Conservation (phyloP, 768 basidiomycete genomes). For the Phlegmacium glaucopus region DNA sequence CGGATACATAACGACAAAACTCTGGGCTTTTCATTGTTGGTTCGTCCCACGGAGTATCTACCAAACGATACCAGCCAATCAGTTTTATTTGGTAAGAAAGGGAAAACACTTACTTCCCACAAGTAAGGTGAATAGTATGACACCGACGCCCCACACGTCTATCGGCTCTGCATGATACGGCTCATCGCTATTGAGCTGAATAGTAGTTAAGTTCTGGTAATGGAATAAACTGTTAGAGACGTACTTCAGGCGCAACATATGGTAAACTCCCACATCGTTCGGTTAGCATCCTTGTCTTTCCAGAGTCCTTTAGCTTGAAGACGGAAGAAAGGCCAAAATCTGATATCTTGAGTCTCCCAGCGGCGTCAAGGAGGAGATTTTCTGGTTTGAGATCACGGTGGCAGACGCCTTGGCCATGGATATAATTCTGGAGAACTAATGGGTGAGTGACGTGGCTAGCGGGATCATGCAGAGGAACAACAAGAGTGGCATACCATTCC, state of each 20-base stretch:
- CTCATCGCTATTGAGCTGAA: constrained; percentile 58
- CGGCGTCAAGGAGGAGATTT: constrained; percentile 82
- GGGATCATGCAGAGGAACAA: background rate
- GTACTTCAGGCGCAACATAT: constrained; percentile 92
- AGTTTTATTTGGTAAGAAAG: background rate
- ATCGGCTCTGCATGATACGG: constrained; percentile 90
- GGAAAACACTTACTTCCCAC: constrained; percentile 71
- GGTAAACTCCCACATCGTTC: constrained; percentile 92
- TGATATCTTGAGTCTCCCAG: constrained; percentile 86
- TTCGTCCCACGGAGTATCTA: constrained; percentile 99
- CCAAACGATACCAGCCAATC: no score
- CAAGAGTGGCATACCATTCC: constrained; percentile 69
- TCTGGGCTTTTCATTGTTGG: constrained; percentile 80
- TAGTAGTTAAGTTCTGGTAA: background rate
- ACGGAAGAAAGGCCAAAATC: constrained; percentile 95
- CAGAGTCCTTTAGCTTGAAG: constrained; percentile 78
- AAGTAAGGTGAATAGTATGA: constrained; percentile 89
- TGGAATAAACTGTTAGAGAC: constrained; percentile 10
- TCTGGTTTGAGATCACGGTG: constrained; percentile 98
- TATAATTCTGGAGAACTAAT: constrained; percentile 54
- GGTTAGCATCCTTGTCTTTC: constrained; percentile 69
- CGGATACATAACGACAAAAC: constrained; percentile 70
- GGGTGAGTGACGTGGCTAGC: background rate
- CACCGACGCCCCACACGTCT: constrained; percentile 94
- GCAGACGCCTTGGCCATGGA: constrained; percentile 87